phyloP scores from a whole-genome alignment of 805 yeast species.

The Saccharomycopsis oosterbeekiorum region DNA sequence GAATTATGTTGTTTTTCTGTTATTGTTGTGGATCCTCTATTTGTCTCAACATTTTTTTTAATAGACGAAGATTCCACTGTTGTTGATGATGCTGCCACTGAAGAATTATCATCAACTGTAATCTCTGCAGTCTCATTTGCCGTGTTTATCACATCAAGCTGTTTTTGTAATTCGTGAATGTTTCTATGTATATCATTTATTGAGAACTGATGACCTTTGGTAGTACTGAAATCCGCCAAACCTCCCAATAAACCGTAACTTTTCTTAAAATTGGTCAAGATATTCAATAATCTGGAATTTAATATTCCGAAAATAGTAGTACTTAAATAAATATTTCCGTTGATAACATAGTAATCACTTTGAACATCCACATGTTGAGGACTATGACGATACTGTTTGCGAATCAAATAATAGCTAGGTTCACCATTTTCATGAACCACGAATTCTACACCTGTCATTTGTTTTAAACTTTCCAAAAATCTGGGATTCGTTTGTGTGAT shows the following conservation, averaged over 20 bases:
- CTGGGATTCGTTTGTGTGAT: slow-evolving; percentile 28
- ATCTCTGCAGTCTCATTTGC: background rate
- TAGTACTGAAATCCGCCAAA: slow-evolving; percentile 6
- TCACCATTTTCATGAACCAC: slow-evolving; percentile 65
- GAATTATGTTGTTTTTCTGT: background rate
- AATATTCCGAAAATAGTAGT: slow-evolving; percentile 68
- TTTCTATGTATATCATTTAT: slow-evolving; percentile 2
- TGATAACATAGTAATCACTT: slow-evolving; percentile 79
- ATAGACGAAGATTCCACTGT: background rate
- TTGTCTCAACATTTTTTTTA: background rate
- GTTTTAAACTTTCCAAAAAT: slow-evolving; percentile 49
- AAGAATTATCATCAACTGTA: background rate
- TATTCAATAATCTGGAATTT: slow-evolving; percentile 55
- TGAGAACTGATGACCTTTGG: slow-evolving; percentile 11
- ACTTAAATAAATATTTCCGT: slow-evolving; percentile 88
- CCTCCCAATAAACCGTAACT: slow-evolving; percentile 9
- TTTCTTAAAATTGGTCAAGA: slow-evolving; percentile 25
- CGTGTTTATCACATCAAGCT: background rate
- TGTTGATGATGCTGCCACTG: background rate
- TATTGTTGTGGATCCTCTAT: background rate
- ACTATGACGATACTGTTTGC: slow-evolving; percentile 60
- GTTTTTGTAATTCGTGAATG: slow-evolving; percentile 1
- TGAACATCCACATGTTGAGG: slow-evolving; percentile 41
- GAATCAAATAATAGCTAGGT: slow-evolving; percentile 87
- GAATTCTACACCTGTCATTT: slow-evolving; percentile 82